These are phyloP conservation scores for Xylaria cubensis DNA, from an alignment of 495 filamentous ascomycete species.

Conservation along the genomic window DNA sequence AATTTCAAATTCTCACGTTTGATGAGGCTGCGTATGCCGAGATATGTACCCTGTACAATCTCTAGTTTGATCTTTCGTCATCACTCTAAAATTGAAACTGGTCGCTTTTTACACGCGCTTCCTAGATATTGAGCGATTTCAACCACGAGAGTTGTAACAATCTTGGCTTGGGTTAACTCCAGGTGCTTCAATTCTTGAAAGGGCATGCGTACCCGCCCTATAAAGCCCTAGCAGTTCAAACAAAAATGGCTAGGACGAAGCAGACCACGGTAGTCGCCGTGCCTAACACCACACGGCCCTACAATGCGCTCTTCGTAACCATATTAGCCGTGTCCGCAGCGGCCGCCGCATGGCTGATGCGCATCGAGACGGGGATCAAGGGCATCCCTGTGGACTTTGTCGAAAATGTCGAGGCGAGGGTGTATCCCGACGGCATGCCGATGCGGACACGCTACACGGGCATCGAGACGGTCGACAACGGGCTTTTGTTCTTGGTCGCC, in stretches of 20 bases:
- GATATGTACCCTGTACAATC: background rate
- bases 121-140: background rate
- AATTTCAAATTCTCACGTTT: constrained; percentile 17
- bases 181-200: background rate
- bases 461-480: constrained; percentile 30
- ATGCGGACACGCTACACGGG: constrained; percentile 38
- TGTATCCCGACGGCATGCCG: constrained; percentile 33
- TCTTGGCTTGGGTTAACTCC: background rate
- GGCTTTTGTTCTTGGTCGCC: constrained; percentile 33
- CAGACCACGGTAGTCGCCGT: constrained; percentile 6
- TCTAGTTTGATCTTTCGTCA: background rate
- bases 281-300: constrained; percentile 29
- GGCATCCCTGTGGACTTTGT: constrained; percentile 32
- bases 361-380: constrained; percentile 31
- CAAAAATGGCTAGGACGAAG: constrained; percentile 31
- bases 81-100: background rate
- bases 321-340: constrained; percentile 26
- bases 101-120: background rate
- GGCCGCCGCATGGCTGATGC: constrained; percentile 32
- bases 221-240: background rate
- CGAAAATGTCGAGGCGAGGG: constrained; percentile 22
- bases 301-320: constrained; percentile 32
- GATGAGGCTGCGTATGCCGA: constrained; percentile 17
- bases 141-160: background rate
- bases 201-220: background rate